Evolutionary conservation across 768 basidiomycete species (phyloP), one percentile per base, ranked within the genome.

Genomic region (Phaeotremella fagi): DNA sequence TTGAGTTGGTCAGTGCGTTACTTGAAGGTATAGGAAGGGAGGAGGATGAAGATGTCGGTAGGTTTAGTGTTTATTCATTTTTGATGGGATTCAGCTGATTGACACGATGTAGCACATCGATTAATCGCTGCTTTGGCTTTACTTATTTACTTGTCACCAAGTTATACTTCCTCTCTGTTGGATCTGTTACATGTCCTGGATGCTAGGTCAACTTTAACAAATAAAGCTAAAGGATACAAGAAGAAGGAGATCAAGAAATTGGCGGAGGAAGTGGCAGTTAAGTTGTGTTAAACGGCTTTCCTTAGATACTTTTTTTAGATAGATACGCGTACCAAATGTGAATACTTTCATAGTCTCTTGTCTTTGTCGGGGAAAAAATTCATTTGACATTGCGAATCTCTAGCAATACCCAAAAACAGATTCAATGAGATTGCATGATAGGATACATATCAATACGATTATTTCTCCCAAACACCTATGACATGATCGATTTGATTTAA

Each of bases 1-100:
- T 87, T 0, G 92, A 95, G 76, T 74, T 94, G 27, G 77, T 84
- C 1, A 87, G 85, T 63, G 92, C 87, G 0, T 66, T 95, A n/a
- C 70, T 91, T 0, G 88, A 90, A 71, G 87, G 86, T 16, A 64
- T 94, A 18, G 79, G 79, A 46, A 80, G 80, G 58, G 90, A 94
- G 75, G 75, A 77, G 49, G 87, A 79, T 59, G 87, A 88, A 71
- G 91, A 92, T 67, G 83, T 88, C 62, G 84, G 90, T 87, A 51
- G 75, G 88, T 71, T 2, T 72, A 26, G 11, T 41, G 31, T 24
- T 22, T 16, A 4, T 1, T 2, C 15, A 16, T 22, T n/a, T 45
- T 24, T 24, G n/a, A 16, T 54, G 4, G n/a, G 28, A 48, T 23
- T 42, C 42, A n/a, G 36, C 55, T 58, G 37, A 37, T 33, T 6